Evolutionary conservation across 2,329 filamentous ascomycete genomes (phyloP).

Genomic region (Ambrosiella xylebori): DNA sequence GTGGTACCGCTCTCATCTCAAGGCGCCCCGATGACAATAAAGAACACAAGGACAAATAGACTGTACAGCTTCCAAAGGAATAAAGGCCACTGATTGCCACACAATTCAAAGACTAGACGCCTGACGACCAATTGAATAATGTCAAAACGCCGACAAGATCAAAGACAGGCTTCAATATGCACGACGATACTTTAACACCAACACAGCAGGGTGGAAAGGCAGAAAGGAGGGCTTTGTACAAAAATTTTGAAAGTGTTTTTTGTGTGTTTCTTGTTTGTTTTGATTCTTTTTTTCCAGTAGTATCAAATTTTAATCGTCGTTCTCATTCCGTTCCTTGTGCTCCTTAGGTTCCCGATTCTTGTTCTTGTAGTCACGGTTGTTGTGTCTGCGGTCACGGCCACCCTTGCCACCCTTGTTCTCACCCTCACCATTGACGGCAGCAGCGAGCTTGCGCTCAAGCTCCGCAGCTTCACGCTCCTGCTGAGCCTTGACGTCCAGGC

Average conservation of each 20-base stretch:
- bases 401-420: slow-evolving; percentile 18
- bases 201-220: neutral
- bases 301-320: slow-evolving; percentile 32
- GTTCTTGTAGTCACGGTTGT: slow-evolving; percentile 18
- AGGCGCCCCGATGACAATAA: too few species aligned
- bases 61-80: neutral
- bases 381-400: slow-evolving; percentile 19
- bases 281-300: slow-evolving; percentile 5
- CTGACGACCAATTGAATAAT: neutral
- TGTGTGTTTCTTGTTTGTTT: slow-evolving; percentile 3
- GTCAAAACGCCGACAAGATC: neutral
- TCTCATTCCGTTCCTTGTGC: slow-evolving; percentile 33
- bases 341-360: slow-evolving; percentile 16
- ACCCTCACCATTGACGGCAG: slow-evolving; percentile 20
- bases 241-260: slow-evolving; percentile 2
- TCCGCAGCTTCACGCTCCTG: slow-evolving; percentile 63
- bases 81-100: neutral
- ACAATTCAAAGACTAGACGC: neutral
- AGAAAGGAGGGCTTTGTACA: neutral
- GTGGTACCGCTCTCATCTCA: too few species aligned
- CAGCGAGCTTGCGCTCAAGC: slow-evolving; percentile 47
- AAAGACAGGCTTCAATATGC: neutral
- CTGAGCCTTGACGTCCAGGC: slow-evolving; percentile 59
- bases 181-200: neutral
- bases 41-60: neutral